Base-by-base conservation (phyloP, 139 green algal species). In the Micromonas commoda region DNA sequence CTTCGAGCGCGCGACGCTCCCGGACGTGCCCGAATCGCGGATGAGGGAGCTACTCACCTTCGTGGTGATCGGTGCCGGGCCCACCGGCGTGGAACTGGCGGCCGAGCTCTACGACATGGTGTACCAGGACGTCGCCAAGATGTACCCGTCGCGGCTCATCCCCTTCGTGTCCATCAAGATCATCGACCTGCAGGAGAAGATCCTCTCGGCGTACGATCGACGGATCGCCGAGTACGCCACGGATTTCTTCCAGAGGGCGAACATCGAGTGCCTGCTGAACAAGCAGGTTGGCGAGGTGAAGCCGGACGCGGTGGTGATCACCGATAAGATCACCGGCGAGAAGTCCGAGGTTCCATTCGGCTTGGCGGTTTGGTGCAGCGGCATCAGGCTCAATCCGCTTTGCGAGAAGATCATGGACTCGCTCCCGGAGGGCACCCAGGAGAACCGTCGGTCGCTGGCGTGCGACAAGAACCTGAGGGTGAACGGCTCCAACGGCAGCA, bases 201-300 rank as follows among this genome's bases (percentile, higher is more conserved):
- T 97, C 77, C 88, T 97, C 60, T 91, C 83, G 32, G 92, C 91
- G 16, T 97, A 97, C 80, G 93, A 97, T 83, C 82, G 92, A 31
- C 77, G 82, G 26, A 96, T 97, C 81, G 88, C 85, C 2, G 74
- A 91, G 31, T 97, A 91, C 85, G 93, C 93, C 1, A 73, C 81
- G 6, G 71, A 88, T 1, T 77, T 89, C 68, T 93, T 94, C 82
- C 87, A 88, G 73, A 82, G 87, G 63, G 51, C 38, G 13, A 80
- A 77, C 73, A 71, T 88, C 51, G 73, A 85, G 20, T 71, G 82
- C 21, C 54, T 84, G 23, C 65, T 85, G 21, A 73, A 73, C 38
- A 78, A 54, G 63, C 45, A 80, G 57, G 78, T 86, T 23, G 83
- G 82, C 29, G 69, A 75, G 26, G 84, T 88, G 64, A 77, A 85